Base-by-base conservation (phyloP, 495 filamentous ascomycete species). In the Lepidopterella palustris region DNA sequence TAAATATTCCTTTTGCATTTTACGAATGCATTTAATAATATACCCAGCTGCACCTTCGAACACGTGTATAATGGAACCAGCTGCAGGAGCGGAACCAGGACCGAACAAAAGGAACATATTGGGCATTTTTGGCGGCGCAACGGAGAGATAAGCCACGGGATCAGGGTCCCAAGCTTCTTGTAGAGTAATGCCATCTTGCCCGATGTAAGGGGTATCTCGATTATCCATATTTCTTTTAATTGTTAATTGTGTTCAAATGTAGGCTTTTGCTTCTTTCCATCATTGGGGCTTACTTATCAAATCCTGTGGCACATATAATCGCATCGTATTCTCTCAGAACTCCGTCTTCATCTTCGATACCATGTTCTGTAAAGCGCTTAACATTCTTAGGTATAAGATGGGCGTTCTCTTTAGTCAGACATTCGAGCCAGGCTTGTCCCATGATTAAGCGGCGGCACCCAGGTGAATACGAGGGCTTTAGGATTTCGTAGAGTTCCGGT, bases 301-400 rank as follows among this genome's bases (percentile, higher is more conserved):
- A 60, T 4, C 58, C 58, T 10, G 59, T 61, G 3, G 59, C 59
- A 42, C 59, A 61, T 26, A 55, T 56, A 3, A 61, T 42, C 13
- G 55, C 59, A 31, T 61, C 59, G n/a, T 55, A 51, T 26, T 55
- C 52, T 24, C 55, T 51, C 26, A 55, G 45, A 5, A 55, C 40
- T 18, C 59, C 59, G 24, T 52, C 55, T 27, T 55, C 51, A 21
- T 61, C 39, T n/a, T 55, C 32, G 28, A 61, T 56, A 21, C 52
- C 40, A 5, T 35, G 50, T 21, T 61, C 52, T 11, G 59, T 61
- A 15, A 61, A 51, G 15, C 59, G 51, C 3, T 39, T 28, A 4
- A 52, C 52, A 32, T 51, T 50, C 15, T 50, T 45, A 21, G 55
- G 23, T 20, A 61, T 56, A 18, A 56, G 25, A 20, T 55, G 45